phyloP scores from a whole-genome alignment of 805 yeast species.

The Candida caryicola region DNA sequence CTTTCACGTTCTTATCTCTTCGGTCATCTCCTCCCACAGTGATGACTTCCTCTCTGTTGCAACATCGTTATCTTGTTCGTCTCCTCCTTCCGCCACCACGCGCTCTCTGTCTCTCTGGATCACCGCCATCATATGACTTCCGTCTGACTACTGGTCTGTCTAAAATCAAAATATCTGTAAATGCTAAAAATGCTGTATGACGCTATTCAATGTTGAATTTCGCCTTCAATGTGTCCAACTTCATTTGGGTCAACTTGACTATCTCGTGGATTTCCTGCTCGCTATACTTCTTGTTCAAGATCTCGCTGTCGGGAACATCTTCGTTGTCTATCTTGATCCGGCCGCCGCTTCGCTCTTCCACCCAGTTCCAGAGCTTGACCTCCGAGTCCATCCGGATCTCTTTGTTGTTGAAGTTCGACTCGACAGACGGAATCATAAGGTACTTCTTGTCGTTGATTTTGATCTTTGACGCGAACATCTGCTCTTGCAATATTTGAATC shows the following conservation, averaged over 20 bases:
- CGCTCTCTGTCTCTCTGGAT: too few relatives aligned
- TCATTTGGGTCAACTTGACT: conserved; percentile 41
- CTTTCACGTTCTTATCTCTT: too few relatives aligned
- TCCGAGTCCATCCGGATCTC: conserved; percentile 47
- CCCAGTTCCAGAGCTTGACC: conserved; percentile 71
- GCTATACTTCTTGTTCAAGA: conserved; percentile 16
- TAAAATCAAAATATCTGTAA: too few relatives aligned
- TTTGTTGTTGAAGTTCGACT: conserved; percentile 25
- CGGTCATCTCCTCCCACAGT: too few relatives aligned
- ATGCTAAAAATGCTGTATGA: too few relatives aligned
- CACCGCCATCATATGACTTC: too few relatives aligned
- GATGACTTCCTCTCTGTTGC: too few relatives aligned
- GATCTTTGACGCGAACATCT: conserved; percentile 12
- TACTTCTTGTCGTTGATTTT: conserved; percentile 35
- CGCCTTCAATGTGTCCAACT: conserved; percentile 34
- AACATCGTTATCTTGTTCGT: too few relatives aligned
- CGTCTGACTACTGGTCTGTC: too few relatives aligned
- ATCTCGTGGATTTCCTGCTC: conserved; percentile 48
- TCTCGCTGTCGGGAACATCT: conserved; percentile 8
- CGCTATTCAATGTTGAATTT: conserved; percentile 5
- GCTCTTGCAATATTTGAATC: conserved; percentile 10
- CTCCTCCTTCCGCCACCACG: too few relatives aligned
- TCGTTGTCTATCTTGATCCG: conserved; percentile 10
- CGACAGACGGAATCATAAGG: conserved; percentile 40
- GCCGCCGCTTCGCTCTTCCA: conserved; percentile 36